Evolutionary conservation across 495 filamentous ascomycete genomes (phyloP).

Genomic region (Hypoxylon fuscum): DNA sequence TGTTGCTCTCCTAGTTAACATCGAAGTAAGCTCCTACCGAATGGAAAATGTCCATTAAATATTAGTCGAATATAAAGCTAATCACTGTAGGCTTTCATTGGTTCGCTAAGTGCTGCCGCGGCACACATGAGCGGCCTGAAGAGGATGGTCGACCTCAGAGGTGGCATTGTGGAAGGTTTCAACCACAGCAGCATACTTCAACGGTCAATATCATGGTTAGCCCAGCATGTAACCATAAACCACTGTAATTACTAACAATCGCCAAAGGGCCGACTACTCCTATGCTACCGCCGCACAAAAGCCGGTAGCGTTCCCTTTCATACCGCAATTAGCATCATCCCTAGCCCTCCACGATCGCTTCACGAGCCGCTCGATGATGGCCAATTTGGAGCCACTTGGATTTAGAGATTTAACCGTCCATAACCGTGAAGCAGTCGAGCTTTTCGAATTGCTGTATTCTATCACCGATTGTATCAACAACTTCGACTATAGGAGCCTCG

Average conservation of each 20-base stretch:
- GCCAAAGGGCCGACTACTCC: conserved; percentile 43
- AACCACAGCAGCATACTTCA: conserved; percentile 42
- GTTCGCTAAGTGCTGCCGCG: conserved; percentile 38
- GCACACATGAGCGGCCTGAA: conserved; percentile 45
- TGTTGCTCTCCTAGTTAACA: conserved; percentile 43
- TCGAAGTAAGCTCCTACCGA: conserved; percentile 25
- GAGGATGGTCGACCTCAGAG: conserved; percentile 43
- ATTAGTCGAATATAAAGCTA: neutral
- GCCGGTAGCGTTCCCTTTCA: conserved; percentile 42
- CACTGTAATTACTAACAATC: neutral
- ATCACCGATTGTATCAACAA: conserved; percentile 41
- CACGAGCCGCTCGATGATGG: conserved; percentile 31
- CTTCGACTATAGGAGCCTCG: conserved; percentile 41
- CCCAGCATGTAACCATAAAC: neutral
- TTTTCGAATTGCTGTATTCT: conserved; percentile 41
- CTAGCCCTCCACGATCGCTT: conserved; percentile 38
- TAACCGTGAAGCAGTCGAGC: conserved; percentile 36
- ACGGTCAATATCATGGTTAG: conserved; percentile 45
- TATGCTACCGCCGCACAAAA: conserved; percentile 42
- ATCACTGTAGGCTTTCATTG: conserved; percentile 38
- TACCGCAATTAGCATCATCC: conserved; percentile 42
- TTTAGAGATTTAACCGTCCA: conserved; percentile 33
- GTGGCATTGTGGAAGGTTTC: conserved; percentile 42
- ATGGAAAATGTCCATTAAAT: neutral
- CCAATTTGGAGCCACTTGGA: conserved; percentile 25